These are phyloP conservation scores for Saururus chinensis DNA, from an alignment of 164 flowering plant genomes.

Conservation along the genomic window DNA sequence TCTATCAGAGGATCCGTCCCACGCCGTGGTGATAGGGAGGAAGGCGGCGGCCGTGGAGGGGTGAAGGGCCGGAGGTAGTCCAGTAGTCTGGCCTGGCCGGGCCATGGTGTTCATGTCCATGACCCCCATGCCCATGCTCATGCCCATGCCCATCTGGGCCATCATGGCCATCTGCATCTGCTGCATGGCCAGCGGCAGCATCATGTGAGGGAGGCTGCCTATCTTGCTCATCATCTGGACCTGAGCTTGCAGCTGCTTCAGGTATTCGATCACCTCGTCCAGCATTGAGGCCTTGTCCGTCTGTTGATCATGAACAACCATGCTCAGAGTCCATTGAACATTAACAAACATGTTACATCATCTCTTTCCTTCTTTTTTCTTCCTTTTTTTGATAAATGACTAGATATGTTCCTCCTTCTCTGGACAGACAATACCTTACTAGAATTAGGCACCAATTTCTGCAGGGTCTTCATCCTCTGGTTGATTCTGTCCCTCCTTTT, in stretches of 20 bases:
- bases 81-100: constrained; percentile 15
- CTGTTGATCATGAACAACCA: constrained; percentile 18
- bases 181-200: constrained; percentile 65
- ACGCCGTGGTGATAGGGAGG: constrained; percentile 26
- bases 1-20: constrained; percentile 33
- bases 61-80: constrained; percentile 33
- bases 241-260: constrained; percentile 81
- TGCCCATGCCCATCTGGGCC: constrained; percentile 41
- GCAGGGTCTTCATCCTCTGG: constrained; percentile 81
- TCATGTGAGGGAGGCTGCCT: constrained; percentile 49
- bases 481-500: constrained; percentile 91
- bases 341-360: too few relatives aligned
- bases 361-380: too few relatives aligned
- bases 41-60: constrained; percentile 23
- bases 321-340: too few relatives aligned
- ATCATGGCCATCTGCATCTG: constrained; percentile 77
- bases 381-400: not conserved
- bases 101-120: constrained; percentile 44
- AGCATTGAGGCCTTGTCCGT: constrained; percentile 90
- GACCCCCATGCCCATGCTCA: constrained; percentile 53
- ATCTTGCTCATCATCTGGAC: constrained; percentile 52
- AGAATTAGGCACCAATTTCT: constrained; percentile 83
- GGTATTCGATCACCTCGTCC: constrained; percentile 81
- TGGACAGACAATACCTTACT: constrained; percentile 47
- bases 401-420: not conserved